Base-by-base conservation (phyloP, 352 stramenopile genomes). In the Phytophthora capsici region DNA sequence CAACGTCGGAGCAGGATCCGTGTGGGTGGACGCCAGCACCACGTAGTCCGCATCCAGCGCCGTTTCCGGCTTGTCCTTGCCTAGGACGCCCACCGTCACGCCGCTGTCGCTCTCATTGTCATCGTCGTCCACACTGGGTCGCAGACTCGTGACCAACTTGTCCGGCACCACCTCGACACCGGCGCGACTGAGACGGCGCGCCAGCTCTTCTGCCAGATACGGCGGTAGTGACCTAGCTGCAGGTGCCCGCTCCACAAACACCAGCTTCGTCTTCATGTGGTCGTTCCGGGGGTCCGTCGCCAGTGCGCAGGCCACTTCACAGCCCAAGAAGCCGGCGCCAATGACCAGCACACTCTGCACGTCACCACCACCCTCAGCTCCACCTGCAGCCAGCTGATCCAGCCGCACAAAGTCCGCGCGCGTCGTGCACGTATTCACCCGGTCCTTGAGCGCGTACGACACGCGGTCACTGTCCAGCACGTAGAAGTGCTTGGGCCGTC, bases 21-120 rank as follows among this genome's bases (percentile, higher is more conserved):
- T 96, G 65, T 97, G 91, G 2, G 91, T 97, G 10, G 87, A 95
- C n/a, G 93, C 93, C 19, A 98, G 73, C 49, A 98, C 88, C 5
- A 97, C 82, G 36, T 97, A 97, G 77, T 98, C 91, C 2, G 89
- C 85, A n/a, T 85, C 66, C 32, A 96, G 63, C 36, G 77, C 75
- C 34, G 90, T 17, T 49, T 76, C 63, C 8, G 71, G 75, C 48
- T 89, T 88, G 43, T 88, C 69, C 49, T 89, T 84, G 22, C 84
- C 83, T 7, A 93, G 73, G 10, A 87, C 77, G n/a, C 79, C 72
- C 58, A 95, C 75, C 20, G 75, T 69, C 19, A 87, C 74, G 16
- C 68, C 67, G 17, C 63, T 44, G 32, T 76, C 68, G 32, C 41
- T 69, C 32, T 80, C 70, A 14, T 73, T 75, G 12, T 80, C 71